These are phyloP conservation scores for Cnidoscolus chayamansa DNA, from an alignment of 441 rosid species.

Conservation along the genomic window DNA sequence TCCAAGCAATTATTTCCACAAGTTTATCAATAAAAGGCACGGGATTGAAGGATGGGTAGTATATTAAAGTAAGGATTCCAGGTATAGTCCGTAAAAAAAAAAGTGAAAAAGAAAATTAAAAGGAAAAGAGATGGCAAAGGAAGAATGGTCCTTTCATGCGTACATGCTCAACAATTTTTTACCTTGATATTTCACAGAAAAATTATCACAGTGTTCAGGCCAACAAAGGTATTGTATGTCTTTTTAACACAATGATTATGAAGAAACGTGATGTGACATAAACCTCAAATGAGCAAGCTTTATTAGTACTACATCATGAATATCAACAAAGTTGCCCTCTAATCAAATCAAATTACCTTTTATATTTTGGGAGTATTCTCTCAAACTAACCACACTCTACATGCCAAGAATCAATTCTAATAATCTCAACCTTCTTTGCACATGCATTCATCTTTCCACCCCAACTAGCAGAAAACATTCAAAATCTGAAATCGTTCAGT, in stretches of 20 bases:
- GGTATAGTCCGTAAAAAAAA: neutral
- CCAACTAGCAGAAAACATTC: neutral
- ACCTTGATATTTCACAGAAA: neutral
- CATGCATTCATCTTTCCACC: neutral
- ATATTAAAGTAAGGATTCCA: neutral
- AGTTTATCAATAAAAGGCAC: neutral
- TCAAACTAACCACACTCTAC: neutral
- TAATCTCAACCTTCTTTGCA: neutral
- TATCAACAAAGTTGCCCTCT: neutral
- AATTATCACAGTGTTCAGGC: neutral
- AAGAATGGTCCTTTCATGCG: neutral
- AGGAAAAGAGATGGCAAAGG: too few species aligned
- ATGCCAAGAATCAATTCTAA: neutral
- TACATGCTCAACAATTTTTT: neutral
- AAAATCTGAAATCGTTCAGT: neutral
- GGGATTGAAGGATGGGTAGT: neutral
- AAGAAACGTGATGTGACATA: neutral
- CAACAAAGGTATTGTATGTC: neutral
- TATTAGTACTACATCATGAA: neutral
- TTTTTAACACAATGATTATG: neutral
- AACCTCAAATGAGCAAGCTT: neutral
- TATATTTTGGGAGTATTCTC: neutral
- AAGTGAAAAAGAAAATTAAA: neutral
- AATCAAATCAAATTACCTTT: neutral
- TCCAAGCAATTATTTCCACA: neutral